Conservation (phyloP, 192 early-diverging fungal species). For the Lunasporangiospora selenospora region DNA sequence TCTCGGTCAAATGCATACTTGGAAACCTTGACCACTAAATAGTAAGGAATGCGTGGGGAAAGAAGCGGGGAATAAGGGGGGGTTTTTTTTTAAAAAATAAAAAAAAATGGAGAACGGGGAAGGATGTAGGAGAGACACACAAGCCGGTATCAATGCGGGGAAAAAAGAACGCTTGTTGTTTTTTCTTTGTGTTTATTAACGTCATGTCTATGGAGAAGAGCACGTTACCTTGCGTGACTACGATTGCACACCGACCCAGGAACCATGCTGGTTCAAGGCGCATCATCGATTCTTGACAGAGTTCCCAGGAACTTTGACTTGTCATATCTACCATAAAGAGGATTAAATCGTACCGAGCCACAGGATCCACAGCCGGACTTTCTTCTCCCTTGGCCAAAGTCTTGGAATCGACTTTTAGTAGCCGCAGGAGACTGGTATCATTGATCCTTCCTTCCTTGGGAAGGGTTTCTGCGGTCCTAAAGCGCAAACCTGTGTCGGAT, state of each 20-base stretch:
- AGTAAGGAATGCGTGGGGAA: no score
- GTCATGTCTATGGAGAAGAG: no score
- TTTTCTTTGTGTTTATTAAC: no score
- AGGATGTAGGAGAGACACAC: not conserved
- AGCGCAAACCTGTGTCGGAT: slow-evolving; percentile 18
- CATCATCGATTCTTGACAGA: slow-evolving; percentile 9
- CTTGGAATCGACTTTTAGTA: not conserved
- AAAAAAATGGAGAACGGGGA: not conserved
- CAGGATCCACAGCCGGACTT: slow-evolving; percentile 16
- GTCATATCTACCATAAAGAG: slow-evolving; percentile 38
- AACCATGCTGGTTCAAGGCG: slow-evolving; percentile 34
- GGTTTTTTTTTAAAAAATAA: no score
- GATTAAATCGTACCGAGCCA: slow-evolving; percentile 27
- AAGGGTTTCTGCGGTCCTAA: slow-evolving; percentile 29
- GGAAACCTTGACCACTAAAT: slow-evolving; percentile 15
- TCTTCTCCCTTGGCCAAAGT: not conserved
- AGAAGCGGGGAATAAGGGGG: no score
- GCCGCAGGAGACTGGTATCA: not conserved
- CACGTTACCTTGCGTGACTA: slow-evolving; percentile 37
- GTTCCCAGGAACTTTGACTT: slow-evolving; percentile 27
- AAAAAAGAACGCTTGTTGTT: not conserved
- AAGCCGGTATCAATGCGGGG: not conserved
- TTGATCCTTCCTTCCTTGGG: not conserved
- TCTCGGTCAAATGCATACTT: slow-evolving; percentile 46
- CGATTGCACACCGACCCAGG: slow-evolving; percentile 34